phyloP scores from a whole-genome alignment of 2,329 filamentous ascomycete genomes.

The Colletotrichum tamarilloi region DNA sequence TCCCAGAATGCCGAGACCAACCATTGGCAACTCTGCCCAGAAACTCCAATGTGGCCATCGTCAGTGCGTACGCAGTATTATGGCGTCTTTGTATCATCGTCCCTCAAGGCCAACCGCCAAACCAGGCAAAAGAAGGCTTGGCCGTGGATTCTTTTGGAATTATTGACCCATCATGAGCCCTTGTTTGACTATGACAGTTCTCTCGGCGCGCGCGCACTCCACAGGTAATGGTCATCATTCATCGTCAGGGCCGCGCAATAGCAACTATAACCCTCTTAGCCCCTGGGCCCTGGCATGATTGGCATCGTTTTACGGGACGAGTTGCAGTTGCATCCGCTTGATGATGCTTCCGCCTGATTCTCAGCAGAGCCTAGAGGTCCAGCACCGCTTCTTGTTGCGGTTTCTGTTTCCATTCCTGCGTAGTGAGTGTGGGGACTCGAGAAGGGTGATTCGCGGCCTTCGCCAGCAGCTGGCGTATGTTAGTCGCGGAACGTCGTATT shows the following conservation, averaged over 20 bases:
- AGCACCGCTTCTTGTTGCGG: slow-evolving; percentile 6
- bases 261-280: background rate
- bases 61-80: slow-evolving; percentile 17
- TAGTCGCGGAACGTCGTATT: background rate
- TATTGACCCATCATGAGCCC: background rate
- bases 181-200: background rate
- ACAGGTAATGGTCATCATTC: background rate
- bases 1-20: slow-evolving; percentile 15
- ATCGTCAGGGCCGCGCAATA: background rate
- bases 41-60: background rate
- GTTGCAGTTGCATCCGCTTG: slow-evolving; percentile 25
- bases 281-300: background rate
- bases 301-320: slow-evolving; percentile 5
- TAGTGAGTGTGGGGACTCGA: background rate
- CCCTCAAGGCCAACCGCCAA: background rate
- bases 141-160: background rate
- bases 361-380: background rate
- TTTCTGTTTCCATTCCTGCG: slow-evolving; percentile 10
- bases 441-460: background rate
- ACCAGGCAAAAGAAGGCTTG: background rate
- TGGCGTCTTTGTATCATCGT: background rate
- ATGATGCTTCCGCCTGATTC: background rate
- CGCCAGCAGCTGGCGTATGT: background rate
- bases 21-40: background rate
- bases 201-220: background rate